phyloP scores from a whole-genome alignment of 305 asterid genomes.

The Rubia occidens region DNA sequence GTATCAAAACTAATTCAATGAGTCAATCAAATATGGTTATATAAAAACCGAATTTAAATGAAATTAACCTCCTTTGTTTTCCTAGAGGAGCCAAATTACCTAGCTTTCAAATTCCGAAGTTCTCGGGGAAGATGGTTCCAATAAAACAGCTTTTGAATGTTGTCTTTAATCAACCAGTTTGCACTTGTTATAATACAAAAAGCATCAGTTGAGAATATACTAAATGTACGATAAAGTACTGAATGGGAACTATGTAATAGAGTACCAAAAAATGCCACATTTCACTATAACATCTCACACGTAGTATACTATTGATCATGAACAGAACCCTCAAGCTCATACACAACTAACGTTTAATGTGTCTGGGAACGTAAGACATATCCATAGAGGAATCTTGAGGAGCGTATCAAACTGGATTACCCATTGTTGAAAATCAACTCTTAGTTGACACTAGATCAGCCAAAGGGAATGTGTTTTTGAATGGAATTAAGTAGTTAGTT shows the following conservation, averaged over 20 bases:
- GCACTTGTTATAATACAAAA: too few relatives aligned
- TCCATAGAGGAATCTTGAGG: conserved; percentile 43
- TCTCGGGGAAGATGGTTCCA: too few relatives aligned
- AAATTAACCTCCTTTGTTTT: too few relatives aligned
- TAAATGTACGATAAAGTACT: background rate
- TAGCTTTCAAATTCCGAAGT: too few relatives aligned
- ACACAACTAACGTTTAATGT: conserved; percentile 51
- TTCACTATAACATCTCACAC: conserved; percentile 9
- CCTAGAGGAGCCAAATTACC: too few relatives aligned
- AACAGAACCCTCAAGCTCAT: conserved; percentile 7
- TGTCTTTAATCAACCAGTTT: too few relatives aligned
- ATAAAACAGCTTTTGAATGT: too few relatives aligned
- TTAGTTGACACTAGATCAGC: conserved; percentile 22
- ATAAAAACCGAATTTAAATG: too few relatives aligned
- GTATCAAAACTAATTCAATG: too few relatives aligned
- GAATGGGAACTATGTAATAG: background rate
- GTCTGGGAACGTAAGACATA: conserved; percentile 34
- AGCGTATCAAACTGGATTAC: conserved; percentile 23
- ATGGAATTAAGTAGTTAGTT: conserved; percentile 21
- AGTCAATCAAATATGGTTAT: too few relatives aligned
- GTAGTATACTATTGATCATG: background rate
- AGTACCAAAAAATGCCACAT: background rate
- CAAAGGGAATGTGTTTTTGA: conserved; percentile 24
- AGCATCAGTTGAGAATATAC: too few relatives aligned
- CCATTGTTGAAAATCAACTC: conserved; percentile 42